phyloP scores from a whole-genome alignment of 371 early-diverging fungal genomes.

The Basidiobolus meristosporus region DNA sequence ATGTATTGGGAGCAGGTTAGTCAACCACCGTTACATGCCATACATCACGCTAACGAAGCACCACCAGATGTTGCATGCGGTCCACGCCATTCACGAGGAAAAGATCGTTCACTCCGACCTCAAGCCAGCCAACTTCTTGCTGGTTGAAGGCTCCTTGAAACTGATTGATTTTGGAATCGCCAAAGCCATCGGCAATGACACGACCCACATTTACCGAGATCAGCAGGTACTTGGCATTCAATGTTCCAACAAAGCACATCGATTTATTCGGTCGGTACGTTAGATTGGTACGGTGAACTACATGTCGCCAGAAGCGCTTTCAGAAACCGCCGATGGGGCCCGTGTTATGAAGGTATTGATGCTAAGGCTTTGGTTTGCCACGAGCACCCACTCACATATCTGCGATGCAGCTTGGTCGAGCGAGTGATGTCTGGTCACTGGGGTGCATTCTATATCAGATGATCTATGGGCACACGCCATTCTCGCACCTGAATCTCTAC shows the following conservation, averaged over 20 bases:
- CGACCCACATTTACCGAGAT: conserved; percentile 84
- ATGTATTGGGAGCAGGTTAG: conserved; percentile 68
- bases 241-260: not conserved
- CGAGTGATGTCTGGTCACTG: conserved; percentile 93
- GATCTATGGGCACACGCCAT: conserved; percentile 82
- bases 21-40: too few relatives aligned
- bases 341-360: conserved; percentile 12
- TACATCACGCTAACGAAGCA: conserved; percentile 1
- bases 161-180: conserved; percentile 99
- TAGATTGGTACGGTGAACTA: conserved; percentile 88
- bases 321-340: conserved; percentile 7
- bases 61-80: conserved; percentile 77
- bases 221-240: conserved; percentile 27
- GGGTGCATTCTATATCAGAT: conserved; percentile 96
- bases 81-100: conserved; percentile 25
- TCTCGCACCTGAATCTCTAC: conserved; percentile 40
- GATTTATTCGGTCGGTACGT: not conserved
- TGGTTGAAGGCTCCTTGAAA: conserved; percentile 43
- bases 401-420: conserved; percentile 26
- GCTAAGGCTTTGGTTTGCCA: not conserved
- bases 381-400: not conserved
- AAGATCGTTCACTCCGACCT: conserved; percentile 7
- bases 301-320: conserved; percentile 91
- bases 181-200: conserved; percentile 80
- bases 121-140: conserved; percentile 7